Evolutionary conservation across 805 yeast species (phyloP).

Genomic region (Saturnispora mendoncae): DNA sequence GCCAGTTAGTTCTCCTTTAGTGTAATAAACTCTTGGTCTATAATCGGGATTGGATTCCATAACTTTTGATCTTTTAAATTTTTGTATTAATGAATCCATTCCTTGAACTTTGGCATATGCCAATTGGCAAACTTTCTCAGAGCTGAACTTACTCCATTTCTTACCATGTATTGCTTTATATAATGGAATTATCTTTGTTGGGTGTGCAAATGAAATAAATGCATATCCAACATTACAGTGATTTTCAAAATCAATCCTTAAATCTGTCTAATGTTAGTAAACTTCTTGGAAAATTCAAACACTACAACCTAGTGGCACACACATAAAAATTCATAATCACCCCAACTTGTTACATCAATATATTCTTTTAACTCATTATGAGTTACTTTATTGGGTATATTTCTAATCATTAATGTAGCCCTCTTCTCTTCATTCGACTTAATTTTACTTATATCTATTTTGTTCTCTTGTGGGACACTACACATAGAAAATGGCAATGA

Average conservation of each 20-base stretch:
- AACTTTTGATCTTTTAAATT: constrained; percentile 42
- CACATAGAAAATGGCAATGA: constrained; percentile 20
- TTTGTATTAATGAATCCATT: constrained; percentile 34
- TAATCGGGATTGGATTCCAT: constrained; percentile 38
- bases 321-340: constrained; percentile 34
- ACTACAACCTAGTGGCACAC: constrained; percentile 12
- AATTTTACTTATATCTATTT: constrained; percentile 34
- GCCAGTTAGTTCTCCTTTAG: constrained; percentile 37
- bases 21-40: constrained; percentile 39
- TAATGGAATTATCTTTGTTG: constrained; percentile 36
- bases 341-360: constrained; percentile 36
- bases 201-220: constrained; percentile 39
- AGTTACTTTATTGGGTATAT: constrained; percentile 44
- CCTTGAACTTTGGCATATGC: constrained; percentile 49
- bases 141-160: constrained; percentile 39
- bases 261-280: constrained; percentile 21
- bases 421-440: constrained; percentile 35
- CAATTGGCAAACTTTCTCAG: constrained; percentile 42
- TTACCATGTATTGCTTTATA: constrained; percentile 39
- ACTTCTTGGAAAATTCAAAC: too few relatives aligned
- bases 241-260: constrained; percentile 44
- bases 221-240: constrained; percentile 52
- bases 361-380: constrained; percentile 38
- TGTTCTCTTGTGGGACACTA: constrained; percentile 27
- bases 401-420: constrained; percentile 44